These are phyloP conservation scores for Phytopythium vexans DNA, from an alignment of 352 stramenopile species.

Conservation along the genomic window DNA sequence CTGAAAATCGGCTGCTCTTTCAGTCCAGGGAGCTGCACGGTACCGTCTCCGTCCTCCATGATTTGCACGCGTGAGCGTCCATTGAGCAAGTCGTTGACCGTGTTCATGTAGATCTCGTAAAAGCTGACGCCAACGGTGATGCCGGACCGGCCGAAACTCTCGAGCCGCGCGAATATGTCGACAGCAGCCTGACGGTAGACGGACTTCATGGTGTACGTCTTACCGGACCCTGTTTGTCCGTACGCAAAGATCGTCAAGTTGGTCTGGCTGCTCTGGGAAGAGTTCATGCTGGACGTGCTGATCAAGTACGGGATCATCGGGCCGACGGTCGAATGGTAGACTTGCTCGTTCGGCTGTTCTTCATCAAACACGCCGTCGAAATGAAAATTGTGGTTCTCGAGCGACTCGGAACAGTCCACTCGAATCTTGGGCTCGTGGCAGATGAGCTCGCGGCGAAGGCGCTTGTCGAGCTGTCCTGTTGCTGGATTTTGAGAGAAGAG, in stretches of 20 bases:
- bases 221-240: slow-evolving; percentile 94
- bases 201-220: slow-evolving; percentile 93
- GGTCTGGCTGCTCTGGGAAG: slow-evolving; percentile 11
- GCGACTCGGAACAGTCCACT: slow-evolving; percentile 62
- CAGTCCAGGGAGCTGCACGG: slow-evolving; percentile 92
- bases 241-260: slow-evolving; percentile 96
- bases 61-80: slow-evolving; percentile 83
- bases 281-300: slow-evolving; percentile 15
- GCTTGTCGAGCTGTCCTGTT: slow-evolving; percentile 4
- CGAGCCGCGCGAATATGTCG: slow-evolving; percentile 56
- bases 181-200: slow-evolving; percentile 58
- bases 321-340: slow-evolving; percentile 81
- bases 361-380: slow-evolving; percentile 93
- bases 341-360: slow-evolving; percentile 81
- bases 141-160: slow-evolving; percentile 2
- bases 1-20: slow-evolving; percentile 77
- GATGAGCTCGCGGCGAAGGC: slow-evolving; percentile 41
- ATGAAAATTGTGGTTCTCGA: slow-evolving; percentile 69
- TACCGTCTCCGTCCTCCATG: slow-evolving; percentile 90
- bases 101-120: slow-evolving; percentile 97
- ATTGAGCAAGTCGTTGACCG: slow-evolving; percentile 94
- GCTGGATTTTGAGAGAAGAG: slow-evolving; percentile 14
- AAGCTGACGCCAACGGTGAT: slow-evolving; percentile 79
- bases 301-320: slow-evolving; percentile 53
- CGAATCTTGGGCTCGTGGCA: slow-evolving; percentile 73